phyloP scores from a whole-genome alignment of 306 rosid genomes.

The Lathyrus oleraceus region DNA sequence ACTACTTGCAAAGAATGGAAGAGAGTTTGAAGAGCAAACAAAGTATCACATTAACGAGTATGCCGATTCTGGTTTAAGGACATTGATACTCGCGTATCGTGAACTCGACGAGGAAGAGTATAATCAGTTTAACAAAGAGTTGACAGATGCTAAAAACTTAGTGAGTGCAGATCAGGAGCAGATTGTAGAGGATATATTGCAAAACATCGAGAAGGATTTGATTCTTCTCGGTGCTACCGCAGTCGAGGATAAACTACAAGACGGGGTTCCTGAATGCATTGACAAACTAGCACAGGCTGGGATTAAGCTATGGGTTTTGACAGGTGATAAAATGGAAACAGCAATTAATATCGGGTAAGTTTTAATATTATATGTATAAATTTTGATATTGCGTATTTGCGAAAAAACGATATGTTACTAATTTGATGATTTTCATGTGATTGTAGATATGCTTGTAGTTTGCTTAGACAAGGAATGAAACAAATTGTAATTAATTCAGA shows the following conservation, averaged over 20 bases:
- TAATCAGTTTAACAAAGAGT: conserved; percentile 53
- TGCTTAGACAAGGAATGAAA: conserved; percentile 94
- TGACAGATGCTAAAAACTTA: conserved; percentile 73
- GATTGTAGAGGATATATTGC: conserved; percentile 62
- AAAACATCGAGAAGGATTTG: conserved; percentile 77
- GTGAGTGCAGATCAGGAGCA: conserved; percentile 81
- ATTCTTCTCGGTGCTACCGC: conserved; percentile 99
- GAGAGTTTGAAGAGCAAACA: conserved; percentile 79
- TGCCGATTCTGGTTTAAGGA: conserved; percentile 98
- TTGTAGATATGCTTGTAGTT: conserved; percentile 90
- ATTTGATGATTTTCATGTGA: neutral
- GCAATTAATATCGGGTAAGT: conserved; percentile 93
- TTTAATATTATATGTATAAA: conserved; percentile 4
- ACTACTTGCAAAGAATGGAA: conserved; percentile 75
- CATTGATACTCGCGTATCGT: conserved; percentile 84
- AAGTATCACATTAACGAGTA: conserved; percentile 71
- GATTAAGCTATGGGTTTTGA: conserved; percentile 96
- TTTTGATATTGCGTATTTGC: conserved; percentile 10
- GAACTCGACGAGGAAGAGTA: conserved; percentile 75
- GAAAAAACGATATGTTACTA: conserved; percentile 22
- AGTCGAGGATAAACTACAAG: conserved; percentile 97
- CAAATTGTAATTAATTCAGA: conserved; percentile 87
- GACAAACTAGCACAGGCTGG: conserved; percentile 99
- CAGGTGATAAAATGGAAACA: conserved; percentile 99
- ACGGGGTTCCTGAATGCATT: conserved; percentile 99